These are phyloP conservation scores for Argentina anserina DNA, from an alignment of 306 rosid species.

Conservation along the genomic window DNA sequence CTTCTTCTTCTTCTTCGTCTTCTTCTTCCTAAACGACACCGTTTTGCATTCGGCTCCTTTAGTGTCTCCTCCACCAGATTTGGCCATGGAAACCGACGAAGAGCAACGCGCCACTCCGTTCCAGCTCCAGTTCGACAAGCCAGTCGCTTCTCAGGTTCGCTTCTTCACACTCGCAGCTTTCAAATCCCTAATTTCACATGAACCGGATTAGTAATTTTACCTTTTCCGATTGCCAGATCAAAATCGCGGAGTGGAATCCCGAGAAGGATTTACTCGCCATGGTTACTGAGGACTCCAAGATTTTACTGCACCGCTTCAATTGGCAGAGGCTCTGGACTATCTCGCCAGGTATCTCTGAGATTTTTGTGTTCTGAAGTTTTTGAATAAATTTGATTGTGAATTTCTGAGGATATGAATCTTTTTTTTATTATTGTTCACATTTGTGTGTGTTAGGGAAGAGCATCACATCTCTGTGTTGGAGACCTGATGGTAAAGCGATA, in stretches of 20 bases:
- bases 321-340: conserved; percentile 98
- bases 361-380: conserved; percentile 6
- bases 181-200: not conserved
- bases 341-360: conserved; percentile 53
- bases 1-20: not conserved
- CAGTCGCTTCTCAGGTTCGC: conserved; percentile 71
- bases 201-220: not conserved
- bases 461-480: conserved; percentile 78
- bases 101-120: conserved; percentile 63
- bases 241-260: conserved; percentile 96
- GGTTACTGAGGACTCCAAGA: conserved; percentile 87
- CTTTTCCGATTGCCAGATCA: conserved; percentile 37
- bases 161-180: not conserved
- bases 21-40: not conserved
- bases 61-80: not conserved
- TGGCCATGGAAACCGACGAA: conserved; percentile 72
- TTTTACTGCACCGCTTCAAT: conserved; percentile 91
- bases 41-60: not conserved
- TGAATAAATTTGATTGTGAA: conserved; percentile 1
- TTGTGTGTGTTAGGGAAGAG: conserved; percentile 48
- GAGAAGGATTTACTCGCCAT: conserved; percentile 98
- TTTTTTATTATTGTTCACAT: not conserved
- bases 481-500: conserved; percentile 91
- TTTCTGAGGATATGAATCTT: not conserved
- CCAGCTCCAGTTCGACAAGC: conserved; percentile 93